phyloP scores from a whole-genome alignment of 331 rosid species.

The Rhamnella rubrinervis region DNA sequence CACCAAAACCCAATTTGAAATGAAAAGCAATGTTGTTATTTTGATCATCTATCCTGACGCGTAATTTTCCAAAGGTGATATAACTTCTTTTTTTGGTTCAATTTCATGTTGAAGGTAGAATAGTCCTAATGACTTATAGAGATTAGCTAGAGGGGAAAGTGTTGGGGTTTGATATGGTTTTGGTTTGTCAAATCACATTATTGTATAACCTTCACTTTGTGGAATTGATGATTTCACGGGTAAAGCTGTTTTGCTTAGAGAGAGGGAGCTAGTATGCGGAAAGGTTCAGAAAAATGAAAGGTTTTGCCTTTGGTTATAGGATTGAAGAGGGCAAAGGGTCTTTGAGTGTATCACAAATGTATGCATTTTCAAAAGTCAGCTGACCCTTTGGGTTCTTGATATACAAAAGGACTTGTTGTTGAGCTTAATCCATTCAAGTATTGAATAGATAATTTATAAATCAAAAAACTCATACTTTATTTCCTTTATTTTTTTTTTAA shows the following conservation, averaged over 20 bases:
- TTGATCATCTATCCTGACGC: too few species aligned
- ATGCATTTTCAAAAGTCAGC: neutral
- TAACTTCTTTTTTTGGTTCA: too few species aligned
- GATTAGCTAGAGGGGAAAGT: neutral
- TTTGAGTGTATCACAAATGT: slow-evolving; percentile 2
- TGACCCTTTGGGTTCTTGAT: slow-evolving; percentile 1
- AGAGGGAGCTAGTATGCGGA: neutral
- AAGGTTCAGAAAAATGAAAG: neutral
- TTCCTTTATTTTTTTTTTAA: neutral
- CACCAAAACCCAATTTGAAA: too few species aligned
- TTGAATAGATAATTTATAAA: neutral
- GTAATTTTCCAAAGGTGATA: too few species aligned
- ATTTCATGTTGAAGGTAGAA: too few species aligned
- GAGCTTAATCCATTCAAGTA: neutral
- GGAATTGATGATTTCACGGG: too few species aligned
- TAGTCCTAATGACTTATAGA: slow-evolving; percentile 4
- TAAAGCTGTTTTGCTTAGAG: too few species aligned
- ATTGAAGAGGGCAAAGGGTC: neutral
- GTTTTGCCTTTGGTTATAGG: slow-evolving; percentile 10
- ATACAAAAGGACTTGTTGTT: slow-evolving; percentile 18
- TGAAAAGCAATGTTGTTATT: too few species aligned
- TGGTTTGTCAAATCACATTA: neutral
- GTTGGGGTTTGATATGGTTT: too few species aligned
- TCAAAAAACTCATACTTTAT: neutral
- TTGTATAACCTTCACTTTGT: too few species aligned